phyloP scores from a whole-genome alignment of 768 basidiomycete species.

The Xerocomellus intermedius region DNA sequence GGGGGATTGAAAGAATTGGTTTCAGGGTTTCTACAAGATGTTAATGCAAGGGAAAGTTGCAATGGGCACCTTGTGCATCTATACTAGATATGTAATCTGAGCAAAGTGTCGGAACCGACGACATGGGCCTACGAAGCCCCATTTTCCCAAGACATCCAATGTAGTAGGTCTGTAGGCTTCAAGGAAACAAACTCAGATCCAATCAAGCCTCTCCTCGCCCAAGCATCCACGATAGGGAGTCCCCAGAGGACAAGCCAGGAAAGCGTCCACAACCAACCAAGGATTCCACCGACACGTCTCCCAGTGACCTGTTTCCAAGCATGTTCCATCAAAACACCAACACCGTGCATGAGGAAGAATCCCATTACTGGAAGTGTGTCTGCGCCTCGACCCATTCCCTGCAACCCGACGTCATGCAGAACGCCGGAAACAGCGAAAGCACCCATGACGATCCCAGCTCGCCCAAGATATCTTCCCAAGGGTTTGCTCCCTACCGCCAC shows the following conservation, averaged over 20 bases:
- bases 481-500: conserved; percentile 50
- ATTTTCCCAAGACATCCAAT: not conserved
- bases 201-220: conserved; percentile 24
- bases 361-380: conserved; percentile 43
- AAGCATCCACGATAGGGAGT: conserved; percentile 46
- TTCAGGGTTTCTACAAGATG: not conserved
- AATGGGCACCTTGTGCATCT: not conserved
- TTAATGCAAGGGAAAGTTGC: not conserved
- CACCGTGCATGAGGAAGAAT: conserved; percentile 58
- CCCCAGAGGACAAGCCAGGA: conserved; percentile 49
- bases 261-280: conserved; percentile 52
- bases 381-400: conserved; percentile 54
- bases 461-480: conserved; percentile 43
- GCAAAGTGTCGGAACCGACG: not conserved
- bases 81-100: not conserved
- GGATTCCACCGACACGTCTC: conserved; percentile 44
- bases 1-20: not conserved
- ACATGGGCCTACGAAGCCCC: not conserved
- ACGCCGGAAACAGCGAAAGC: conserved; percentile 60
- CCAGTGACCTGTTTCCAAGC: conserved; percentile 46
- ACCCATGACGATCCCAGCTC: conserved; percentile 49
- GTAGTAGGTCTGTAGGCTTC: conserved; percentile 20
- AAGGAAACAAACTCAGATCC: conserved; percentile 10
- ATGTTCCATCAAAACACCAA: conserved; percentile 51
- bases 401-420: conserved; percentile 57